Conservation (phyloP, 179 eudicot species). For the Heliamphora pulchella region DNA sequence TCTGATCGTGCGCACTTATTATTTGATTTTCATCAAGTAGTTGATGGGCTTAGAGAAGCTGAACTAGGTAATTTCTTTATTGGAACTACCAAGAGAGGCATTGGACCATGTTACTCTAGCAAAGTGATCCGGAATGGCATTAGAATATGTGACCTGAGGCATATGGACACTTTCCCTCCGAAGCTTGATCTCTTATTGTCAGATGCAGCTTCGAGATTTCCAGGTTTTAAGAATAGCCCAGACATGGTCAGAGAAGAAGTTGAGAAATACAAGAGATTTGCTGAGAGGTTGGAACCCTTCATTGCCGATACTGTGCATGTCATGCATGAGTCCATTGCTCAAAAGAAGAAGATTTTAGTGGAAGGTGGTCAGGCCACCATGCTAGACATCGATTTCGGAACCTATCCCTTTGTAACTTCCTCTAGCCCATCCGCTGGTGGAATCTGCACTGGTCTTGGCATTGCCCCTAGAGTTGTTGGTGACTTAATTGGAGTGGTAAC, state of each 20-base stretch:
- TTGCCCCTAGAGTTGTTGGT: slow-evolving; percentile 83
- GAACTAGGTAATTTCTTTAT: slow-evolving; percentile 90
- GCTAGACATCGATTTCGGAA: slow-evolving; percentile 95
- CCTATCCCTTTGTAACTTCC: slow-evolving; percentile 96
- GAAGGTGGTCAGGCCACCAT: slow-evolving; percentile 99
- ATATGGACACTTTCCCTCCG: slow-evolving; percentile 88
- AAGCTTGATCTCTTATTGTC: slow-evolving; percentile 71
- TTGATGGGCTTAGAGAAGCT: slow-evolving; percentile 91
- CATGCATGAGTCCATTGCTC: slow-evolving; percentile 60
- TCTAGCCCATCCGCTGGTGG: slow-evolving; percentile 99
- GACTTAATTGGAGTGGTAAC: slow-evolving; percentile 95
- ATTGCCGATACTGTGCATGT: slow-evolving; percentile 82
- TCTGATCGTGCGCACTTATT: slow-evolving; percentile 95
- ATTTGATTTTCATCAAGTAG: slow-evolving; percentile 82
- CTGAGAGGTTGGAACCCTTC: slow-evolving; percentile 88
- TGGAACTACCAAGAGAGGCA: slow-evolving; percentile 93
- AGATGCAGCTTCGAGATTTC: slow-evolving; percentile 80
- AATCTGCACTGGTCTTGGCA: slow-evolving; percentile 94
- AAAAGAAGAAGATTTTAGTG: slow-evolving; percentile 71
- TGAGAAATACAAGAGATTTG: slow-evolving; percentile 72
- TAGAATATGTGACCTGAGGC: slow-evolving; percentile 82
- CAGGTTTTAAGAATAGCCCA: slow-evolving; percentile 57
- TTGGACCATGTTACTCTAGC: slow-evolving; percentile 92
- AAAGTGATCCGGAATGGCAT: slow-evolving; percentile 91
- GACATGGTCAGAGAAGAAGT: slow-evolving; percentile 72